Percentiles rank a stretch among this genome's conserved stretches.
Evolutionary conservation across 176 grass and related monocot species (phyloP).

Genomic region (Raddia guianensis): DNA sequence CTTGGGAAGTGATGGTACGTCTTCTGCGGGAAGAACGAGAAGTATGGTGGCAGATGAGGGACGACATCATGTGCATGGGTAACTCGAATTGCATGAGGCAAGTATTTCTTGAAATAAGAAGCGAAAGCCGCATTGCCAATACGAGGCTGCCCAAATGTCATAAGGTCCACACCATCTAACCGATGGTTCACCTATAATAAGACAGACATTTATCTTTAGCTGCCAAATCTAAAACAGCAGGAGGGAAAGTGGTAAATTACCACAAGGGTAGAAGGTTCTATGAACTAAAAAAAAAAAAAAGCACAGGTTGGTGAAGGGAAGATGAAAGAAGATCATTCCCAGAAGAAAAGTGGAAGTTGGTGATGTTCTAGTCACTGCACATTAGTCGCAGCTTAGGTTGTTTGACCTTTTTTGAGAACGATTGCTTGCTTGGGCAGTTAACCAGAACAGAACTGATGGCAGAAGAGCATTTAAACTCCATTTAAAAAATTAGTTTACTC

Average conservation of each 20-base stretch:
- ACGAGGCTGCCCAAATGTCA: conserved; percentile 89
- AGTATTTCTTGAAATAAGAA: conserved; percentile 74
- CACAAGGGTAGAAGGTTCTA: neutral
- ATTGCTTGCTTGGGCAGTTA: neutral
- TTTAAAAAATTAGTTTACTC: neutral
- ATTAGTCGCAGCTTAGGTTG: neutral
- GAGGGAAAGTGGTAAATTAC: neutral
- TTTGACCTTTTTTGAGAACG: too few relatives aligned
- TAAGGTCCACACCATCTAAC: conserved; percentile 64
- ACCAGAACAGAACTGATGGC: conserved; percentile 9
- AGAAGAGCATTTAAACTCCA: neutral
- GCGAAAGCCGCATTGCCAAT: conserved; percentile 85
- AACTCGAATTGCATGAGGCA: conserved; percentile 76
- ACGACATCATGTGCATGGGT: conserved; percentile 82
- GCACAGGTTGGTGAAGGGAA: conserved; percentile 3
- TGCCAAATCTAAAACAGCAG: conserved; percentile 8
- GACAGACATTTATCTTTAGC: conserved; percentile 13
- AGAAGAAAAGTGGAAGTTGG: neutral
- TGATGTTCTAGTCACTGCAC: neutral
- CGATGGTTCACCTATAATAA: conserved; percentile 63
- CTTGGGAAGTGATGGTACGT: conserved; percentile 94
- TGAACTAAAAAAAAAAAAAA: neutral
- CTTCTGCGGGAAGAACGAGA: conserved; percentile 72
- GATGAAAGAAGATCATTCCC: neutral
- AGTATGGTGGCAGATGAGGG: conserved; percentile 90